Base-by-base conservation (phyloP, 345 rosid genomes). In the Gossypium rotundifolium region DNA sequence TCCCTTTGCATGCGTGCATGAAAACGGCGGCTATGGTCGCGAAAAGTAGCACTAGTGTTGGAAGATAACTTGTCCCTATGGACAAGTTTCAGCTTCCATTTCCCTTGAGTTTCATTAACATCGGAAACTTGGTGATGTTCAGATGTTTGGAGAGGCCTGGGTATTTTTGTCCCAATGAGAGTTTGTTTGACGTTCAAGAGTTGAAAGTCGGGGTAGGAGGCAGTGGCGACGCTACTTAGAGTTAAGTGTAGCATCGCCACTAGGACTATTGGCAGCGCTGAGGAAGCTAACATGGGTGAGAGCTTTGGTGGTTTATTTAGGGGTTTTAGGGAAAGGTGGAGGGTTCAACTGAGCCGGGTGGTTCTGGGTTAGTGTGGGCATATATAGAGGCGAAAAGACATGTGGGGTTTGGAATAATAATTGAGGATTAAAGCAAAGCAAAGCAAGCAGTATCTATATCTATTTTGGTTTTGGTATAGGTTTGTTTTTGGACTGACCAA, bases 1-100 rank as follows among this genome's bases (percentile, higher is more conserved):
- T 93, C 99, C 73, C 98, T 75, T 2, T 82, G 84, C 79, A 95
- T 77, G 75, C 96, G 96, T 17, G 92, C 84, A 25, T 85, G 89
- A 70, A 95, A 88, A 51, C 88, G 84, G 78, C 63, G 83, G 57
- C 58, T 62, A 77, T 75, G 90, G 78, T 83, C 57, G 6, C 80
- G 83, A 29, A 68, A 72, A 55, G n/a, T 7, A 13, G 25, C 1
- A n/a, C 16, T 17, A 9, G 8, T 64, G 71, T 65, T 53, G 17
- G 81, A 72, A 7, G 84, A 52, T 8, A 89, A 18, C 53, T 55
- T 81, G 75, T 95, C 96, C 55, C 98, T 84, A 74, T 89, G 96
- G 27, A 89, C 68, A 12, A 95, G 92, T 48, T 75, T 83, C 18
- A 91, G 81, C 76, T 82, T 80, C 86, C 82, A 69, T 42, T 63